phyloP scores from a whole-genome alignment of 352 stramenopile species.

The Globisporangium lucens region DNA sequence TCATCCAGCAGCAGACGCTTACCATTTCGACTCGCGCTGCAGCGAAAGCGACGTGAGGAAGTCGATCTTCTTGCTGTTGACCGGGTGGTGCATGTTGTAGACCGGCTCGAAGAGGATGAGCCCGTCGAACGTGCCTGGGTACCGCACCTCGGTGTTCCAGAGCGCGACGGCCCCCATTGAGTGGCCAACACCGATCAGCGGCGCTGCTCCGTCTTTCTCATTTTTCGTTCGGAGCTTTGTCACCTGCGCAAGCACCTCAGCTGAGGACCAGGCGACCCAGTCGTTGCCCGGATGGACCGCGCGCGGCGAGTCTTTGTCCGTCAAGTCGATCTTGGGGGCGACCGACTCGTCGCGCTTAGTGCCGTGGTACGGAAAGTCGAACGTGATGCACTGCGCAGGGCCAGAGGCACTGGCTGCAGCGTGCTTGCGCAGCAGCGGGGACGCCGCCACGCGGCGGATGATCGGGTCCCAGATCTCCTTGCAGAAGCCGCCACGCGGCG shows the following conservation, averaged over 20 bases:
- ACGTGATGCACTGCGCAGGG: slow-evolving; percentile 24
- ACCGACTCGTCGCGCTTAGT: slow-evolving; percentile 33
- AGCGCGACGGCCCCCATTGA: slow-evolving; percentile 40
- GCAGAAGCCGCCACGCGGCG: background rate
- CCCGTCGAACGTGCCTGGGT: slow-evolving; percentile 37
- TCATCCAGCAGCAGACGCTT: background rate
- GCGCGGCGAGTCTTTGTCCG: slow-evolving; percentile 14
- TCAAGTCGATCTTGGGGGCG: slow-evolving; percentile 6
- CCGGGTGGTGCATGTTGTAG: slow-evolving; percentile 17
- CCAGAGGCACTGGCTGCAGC: background rate
- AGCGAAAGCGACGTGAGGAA: slow-evolving; percentile 40
- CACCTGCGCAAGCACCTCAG: background rate
- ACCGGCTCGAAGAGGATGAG: slow-evolving; percentile 48
- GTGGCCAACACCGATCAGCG: slow-evolving; percentile 51
- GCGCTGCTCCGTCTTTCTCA: background rate
- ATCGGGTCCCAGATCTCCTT: too few relatives aligned
- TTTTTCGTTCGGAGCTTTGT: slow-evolving; percentile 4
- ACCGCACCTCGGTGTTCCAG: slow-evolving; percentile 34
- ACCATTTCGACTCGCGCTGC: slow-evolving; percentile 22
- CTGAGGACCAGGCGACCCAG: slow-evolving; percentile 7
- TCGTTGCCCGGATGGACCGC: slow-evolving; percentile 44
- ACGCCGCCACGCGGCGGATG: slow-evolving; percentile 18
- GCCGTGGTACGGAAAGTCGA: slow-evolving; percentile 26
- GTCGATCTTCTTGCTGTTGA: slow-evolving; percentile 11
- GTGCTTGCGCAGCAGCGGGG: slow-evolving; percentile 13